These are phyloP conservation scores for Draba incana DNA, from an alignment of 345 rosid species.

Conservation along the genomic window DNA sequence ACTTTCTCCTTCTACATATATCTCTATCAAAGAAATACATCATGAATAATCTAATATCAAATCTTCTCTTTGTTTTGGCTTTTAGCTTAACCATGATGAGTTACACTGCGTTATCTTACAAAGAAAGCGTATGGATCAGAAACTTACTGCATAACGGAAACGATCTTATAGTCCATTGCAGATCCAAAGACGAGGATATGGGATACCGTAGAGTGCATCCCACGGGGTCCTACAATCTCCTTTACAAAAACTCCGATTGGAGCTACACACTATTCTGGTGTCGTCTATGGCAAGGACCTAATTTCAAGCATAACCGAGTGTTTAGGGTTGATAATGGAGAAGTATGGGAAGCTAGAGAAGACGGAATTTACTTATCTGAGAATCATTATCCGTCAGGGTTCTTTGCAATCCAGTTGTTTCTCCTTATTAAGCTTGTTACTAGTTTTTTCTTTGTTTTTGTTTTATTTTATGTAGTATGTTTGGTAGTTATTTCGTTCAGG, in stretches of 20 bases:
- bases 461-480: neutral
- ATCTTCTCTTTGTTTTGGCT: neutral
- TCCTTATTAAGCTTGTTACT: neutral
- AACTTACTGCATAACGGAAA: neutral
- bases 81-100: slow-evolving; percentile 8
- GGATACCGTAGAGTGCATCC: slow-evolving; percentile 8
- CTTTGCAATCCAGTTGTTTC: neutral
- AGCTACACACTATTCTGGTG: neutral
- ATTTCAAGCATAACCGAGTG: neutral
- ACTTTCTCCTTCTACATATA: too few relatives aligned
- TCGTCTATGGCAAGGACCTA: slow-evolving; percentile 12
- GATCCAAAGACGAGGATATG: neutral
- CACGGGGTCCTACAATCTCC: neutral
- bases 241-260: neutral
- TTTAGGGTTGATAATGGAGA: neutral
- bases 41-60: neutral
- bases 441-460: neutral
- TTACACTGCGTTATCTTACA: neutral
- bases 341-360: slow-evolving; percentile 16
- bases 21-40: neutral
- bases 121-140: neutral
- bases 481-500: neutral
- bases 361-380: neutral
- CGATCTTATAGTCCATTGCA: slow-evolving; percentile 2
- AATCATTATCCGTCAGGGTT: neutral